phyloP scores from a whole-genome alignment of 1,139 yeast genomes.

The Yamadazyma blattariae region DNA sequence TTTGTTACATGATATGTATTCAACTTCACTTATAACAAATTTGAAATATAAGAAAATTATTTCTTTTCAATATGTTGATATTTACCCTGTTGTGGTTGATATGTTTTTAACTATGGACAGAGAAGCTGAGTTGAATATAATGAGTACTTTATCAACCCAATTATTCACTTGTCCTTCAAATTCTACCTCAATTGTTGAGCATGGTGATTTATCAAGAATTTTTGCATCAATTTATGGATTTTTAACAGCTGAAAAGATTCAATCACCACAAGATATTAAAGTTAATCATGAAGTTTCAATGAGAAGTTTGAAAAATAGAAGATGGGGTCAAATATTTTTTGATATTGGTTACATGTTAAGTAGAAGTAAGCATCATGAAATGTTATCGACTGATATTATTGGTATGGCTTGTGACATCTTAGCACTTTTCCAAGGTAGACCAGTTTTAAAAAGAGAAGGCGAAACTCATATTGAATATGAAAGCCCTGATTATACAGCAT shows the following conservation, averaged over 20 bases:
- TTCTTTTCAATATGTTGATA: conserved; percentile 78
- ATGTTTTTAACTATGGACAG: conserved; percentile 68
- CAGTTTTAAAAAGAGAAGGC: conserved; percentile 74
- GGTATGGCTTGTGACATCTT: conserved; percentile 62
- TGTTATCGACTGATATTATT: conserved; percentile 32
- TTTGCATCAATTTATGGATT: conserved; percentile 66
- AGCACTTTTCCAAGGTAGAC: conserved; percentile 75
- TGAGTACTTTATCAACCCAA: conserved; percentile 79
- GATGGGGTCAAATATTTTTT: conserved; percentile 82
- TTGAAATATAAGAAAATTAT: conserved; percentile 56
- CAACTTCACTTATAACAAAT: conserved; percentile 68
- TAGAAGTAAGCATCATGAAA: conserved; percentile 56
- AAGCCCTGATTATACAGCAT: conserved; percentile 79
- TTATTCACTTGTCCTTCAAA: conserved; percentile 81
- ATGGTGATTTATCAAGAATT: conserved; percentile 68
- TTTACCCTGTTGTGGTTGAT: conserved; percentile 78
- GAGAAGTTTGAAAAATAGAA: conserved; percentile 63
- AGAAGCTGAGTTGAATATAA: conserved; percentile 79
- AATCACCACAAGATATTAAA: conserved; percentile 44
- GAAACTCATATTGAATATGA: conserved; percentile 88
- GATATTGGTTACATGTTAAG: conserved; percentile 79
- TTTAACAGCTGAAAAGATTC: conserved; percentile 55
- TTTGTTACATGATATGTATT: conserved; percentile 63
- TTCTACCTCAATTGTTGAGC: conserved; percentile 64
- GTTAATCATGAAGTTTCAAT: conserved; percentile 41